phyloP scores from a whole-genome alignment of 148 eudicot genomes.

The Rhododendron henanense region DNA sequence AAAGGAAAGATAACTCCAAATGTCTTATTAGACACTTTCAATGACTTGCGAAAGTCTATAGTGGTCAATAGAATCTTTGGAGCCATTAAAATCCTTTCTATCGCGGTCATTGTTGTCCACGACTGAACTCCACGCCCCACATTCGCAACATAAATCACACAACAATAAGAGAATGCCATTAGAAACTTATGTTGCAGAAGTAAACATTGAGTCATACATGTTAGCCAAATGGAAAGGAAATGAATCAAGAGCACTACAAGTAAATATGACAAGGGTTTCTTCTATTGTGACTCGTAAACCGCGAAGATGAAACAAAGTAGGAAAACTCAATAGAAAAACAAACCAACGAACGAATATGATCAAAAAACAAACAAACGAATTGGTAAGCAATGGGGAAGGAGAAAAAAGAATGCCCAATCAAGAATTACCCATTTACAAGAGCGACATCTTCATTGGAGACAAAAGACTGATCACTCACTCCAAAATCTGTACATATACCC shows the following conservation, averaged over 20 bases:
- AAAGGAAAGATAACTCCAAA: not conserved
- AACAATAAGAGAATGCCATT: not conserved
- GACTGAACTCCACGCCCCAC: not conserved
- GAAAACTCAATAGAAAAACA: not conserved
- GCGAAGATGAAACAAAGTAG: not conserved
- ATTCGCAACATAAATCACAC: not conserved
- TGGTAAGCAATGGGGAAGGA: not conserved
- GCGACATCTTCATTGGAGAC: not conserved
- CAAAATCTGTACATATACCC: not conserved
- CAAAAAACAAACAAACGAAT: constrained; percentile 8
- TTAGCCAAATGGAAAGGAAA: constrained; percentile 3
- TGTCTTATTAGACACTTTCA: not conserved
- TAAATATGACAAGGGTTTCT: not conserved
- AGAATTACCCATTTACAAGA: constrained; percentile 20
- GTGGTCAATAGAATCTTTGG: not conserved
- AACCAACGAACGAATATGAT: not conserved
- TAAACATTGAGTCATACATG: not conserved
- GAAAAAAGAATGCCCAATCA: constrained; percentile 7
- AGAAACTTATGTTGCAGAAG: not conserved
- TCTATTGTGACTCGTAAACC: not conserved
- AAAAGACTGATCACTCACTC: not conserved
- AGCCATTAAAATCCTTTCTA: not conserved
- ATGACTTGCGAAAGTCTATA: not conserved
- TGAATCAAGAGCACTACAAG: constrained; percentile 2
- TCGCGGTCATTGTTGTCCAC: not conserved